These are phyloP conservation scores for Quercus tomentella DNA, from an alignment of 331 rosid genomes.

Conservation along the genomic window DNA sequence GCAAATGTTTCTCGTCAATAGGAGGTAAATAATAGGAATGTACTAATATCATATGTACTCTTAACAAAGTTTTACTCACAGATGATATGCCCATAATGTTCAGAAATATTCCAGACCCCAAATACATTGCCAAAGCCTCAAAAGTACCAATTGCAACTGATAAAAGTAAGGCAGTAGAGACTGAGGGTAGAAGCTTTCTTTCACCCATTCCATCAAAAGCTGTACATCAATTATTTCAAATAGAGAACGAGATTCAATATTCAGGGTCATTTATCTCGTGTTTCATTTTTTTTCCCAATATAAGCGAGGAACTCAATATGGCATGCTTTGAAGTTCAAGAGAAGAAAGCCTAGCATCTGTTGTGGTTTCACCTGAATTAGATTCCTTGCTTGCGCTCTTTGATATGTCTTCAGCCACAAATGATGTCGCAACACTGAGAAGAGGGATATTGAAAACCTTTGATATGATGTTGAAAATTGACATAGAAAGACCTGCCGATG, in stretches of 20 bases:
- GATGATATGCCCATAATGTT: conserved; percentile 69
- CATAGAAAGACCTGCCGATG: conserved; percentile 90
- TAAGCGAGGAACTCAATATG: neutral
- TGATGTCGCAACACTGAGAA: conserved; percentile 90
- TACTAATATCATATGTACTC: neutral
- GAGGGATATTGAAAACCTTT: conserved; percentile 89
- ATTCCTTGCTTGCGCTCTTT: conserved; percentile 30
- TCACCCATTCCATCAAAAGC: conserved; percentile 23
- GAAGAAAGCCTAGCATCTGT: neutral
- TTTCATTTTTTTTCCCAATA: neutral
- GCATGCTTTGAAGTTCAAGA: neutral
- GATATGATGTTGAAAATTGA: conserved; percentile 87
- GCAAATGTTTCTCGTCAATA: neutral
- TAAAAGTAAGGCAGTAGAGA: conserved; percentile 87
- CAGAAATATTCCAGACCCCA: conserved; percentile 71
- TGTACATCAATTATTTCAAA: conserved; percentile 21
- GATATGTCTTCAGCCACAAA: conserved; percentile 96
- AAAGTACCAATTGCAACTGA: conserved; percentile 72
- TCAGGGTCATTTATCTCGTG: neutral
- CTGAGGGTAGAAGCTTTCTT: conserved; percentile 75
- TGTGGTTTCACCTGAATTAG: conserved; percentile 55
- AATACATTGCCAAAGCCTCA: conserved; percentile 80
- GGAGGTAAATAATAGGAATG: neutral
- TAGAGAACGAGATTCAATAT: conserved; percentile 13
- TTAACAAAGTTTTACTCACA: conserved; percentile 42